Evolutionary conservation across 1,284 basidiomycete species (phyloP).

Genomic region (Ganoderma sp.): DNA sequence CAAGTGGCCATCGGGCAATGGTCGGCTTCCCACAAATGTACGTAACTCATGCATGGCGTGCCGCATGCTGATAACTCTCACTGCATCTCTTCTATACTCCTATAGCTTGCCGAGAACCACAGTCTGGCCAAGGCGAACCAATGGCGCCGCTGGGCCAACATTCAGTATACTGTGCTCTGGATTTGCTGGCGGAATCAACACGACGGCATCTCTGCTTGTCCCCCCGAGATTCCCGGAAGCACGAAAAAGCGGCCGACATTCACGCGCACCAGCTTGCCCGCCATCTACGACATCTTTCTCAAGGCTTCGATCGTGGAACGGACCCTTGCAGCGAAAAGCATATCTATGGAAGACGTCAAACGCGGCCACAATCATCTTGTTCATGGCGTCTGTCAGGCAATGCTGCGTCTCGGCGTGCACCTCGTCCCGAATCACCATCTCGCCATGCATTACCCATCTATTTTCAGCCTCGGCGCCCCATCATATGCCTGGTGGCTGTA

Average conservation of each 20-base stretch:
- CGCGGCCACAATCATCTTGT: conserved; percentile 35
- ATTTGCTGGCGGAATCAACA: conserved; percentile 34
- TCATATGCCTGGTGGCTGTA: conserved; percentile 47
- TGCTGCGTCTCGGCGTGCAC: conserved; percentile 22
- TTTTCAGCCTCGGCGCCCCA: conserved; percentile 43
- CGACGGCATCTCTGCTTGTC: conserved; percentile 22
- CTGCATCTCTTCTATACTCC: too few relatives aligned
- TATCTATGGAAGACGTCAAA: conserved; percentile 38
- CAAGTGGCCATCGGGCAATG: conserved; percentile 42
- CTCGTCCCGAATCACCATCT: conserved; percentile 43
- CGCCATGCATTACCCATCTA: conserved; percentile 38
- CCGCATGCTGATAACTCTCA: too few relatives aligned
- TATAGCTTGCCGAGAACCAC: conserved; percentile 25
- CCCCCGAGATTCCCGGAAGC: neutral
- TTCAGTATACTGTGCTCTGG: conserved; percentile 42
- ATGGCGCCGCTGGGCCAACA: conserved; percentile 37
- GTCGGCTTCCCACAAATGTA: conserved; percentile 36
- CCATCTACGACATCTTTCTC: conserved; percentile 17
- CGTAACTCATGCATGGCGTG: neutral
- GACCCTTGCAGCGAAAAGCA: conserved; percentile 26
- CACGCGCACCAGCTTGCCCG: neutral
- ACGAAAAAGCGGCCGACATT: neutral
- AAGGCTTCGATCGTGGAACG: conserved; percentile 18
- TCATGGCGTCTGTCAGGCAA: conserved; percentile 32
- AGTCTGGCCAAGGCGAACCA: conserved; percentile 41